Evolutionary conservation across 2,329 filamentous ascomycete genomes (phyloP).

Genomic region (Pseudogymnoascus sp.): DNA sequence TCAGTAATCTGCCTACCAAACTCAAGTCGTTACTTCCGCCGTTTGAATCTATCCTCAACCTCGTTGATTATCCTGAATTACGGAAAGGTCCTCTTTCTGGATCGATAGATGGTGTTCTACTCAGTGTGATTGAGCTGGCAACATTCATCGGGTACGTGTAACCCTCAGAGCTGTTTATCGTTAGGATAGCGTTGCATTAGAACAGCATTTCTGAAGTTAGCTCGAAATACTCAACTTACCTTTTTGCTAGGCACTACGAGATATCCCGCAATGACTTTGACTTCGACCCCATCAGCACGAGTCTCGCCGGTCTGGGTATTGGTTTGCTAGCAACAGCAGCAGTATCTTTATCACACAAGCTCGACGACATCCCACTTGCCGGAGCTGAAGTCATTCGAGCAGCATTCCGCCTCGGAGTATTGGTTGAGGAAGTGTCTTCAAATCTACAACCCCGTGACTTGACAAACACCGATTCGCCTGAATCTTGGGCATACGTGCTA

Average conservation of each 20-base stretch:
- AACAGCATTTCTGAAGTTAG: too few species aligned
- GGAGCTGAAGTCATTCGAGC: slow-evolving; percentile 36
- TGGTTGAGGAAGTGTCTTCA: slow-evolving; percentile 36
- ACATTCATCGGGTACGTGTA: slow-evolving; percentile 37
- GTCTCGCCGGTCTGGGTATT: slow-evolving; percentile 37
- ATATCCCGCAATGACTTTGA: slow-evolving; percentile 20
- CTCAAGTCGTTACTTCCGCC: slow-evolving; percentile 29
- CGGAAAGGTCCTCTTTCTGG: slow-evolving; percentile 36
- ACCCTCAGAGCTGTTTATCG: neutral
- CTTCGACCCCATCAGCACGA: slow-evolving; percentile 18
- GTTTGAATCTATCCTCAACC: slow-evolving; percentile 33
- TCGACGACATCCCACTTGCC: slow-evolving; percentile 34
- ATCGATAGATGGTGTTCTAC: slow-evolving; percentile 38
- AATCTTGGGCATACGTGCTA: slow-evolving; percentile 38
- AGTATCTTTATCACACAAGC: slow-evolving; percentile 33
- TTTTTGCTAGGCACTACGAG: slow-evolving; percentile 26
- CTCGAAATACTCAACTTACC: neutral
- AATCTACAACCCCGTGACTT: slow-evolving; percentile 33
- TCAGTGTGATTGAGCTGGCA: slow-evolving; percentile 35
- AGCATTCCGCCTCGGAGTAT: slow-evolving; percentile 41
- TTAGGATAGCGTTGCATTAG: neutral
- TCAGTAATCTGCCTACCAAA: slow-evolving; percentile 25
- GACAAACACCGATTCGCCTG: slow-evolving; percentile 14
- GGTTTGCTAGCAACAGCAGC: slow-evolving; percentile 38
- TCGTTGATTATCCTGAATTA: slow-evolving; percentile 30